Percentiles rank a stretch among this genome's conserved stretches.
Conservation (phyloP, 768 basidiomycete genomes). For the Crucibulum laeve region DNA sequence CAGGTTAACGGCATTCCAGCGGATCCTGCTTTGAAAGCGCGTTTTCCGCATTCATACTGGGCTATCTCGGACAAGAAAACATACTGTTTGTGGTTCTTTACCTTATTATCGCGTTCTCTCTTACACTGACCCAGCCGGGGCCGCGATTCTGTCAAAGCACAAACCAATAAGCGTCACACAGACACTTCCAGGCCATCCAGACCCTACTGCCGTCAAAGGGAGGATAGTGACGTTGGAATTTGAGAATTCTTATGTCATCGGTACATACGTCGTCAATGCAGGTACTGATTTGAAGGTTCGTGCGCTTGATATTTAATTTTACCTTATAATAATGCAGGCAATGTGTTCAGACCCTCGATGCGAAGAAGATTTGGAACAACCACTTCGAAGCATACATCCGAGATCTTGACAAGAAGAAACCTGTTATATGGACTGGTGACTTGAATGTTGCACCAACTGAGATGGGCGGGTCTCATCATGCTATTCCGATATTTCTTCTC, state of each 20-base stretch:
- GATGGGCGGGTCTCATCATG: constrained; percentile 39
- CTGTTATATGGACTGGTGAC: constrained; percentile 88
- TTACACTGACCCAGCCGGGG: constrained; percentile 54
- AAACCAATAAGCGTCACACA: constrained; percentile 63
- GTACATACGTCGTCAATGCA: constrained; percentile 84
- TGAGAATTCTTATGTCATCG: constrained; percentile 60
- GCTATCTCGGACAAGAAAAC: constrained; percentile 74
- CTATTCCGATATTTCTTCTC: neutral
- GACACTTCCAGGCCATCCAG: constrained; percentile 72
- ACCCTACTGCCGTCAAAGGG: constrained; percentile 61
- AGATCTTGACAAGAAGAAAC: constrained; percentile 70
- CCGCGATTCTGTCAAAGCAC: constrained; percentile 74
- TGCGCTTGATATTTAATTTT: neutral
- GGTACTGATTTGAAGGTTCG: constrained; percentile 69
- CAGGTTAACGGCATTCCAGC: constrained; percentile 71
- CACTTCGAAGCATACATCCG: constrained; percentile 75
- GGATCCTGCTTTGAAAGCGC: constrained; percentile 49
- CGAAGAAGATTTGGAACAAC: constrained; percentile 74
- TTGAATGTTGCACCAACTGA: constrained; percentile 83
- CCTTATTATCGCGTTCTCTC: neutral
- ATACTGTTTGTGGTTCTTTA: constrained; percentile 47
- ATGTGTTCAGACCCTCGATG: constrained; percentile 58
- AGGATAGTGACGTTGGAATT: constrained; percentile 84
- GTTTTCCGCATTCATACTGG: constrained; percentile 75
- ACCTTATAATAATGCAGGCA: constrained; percentile 1